These are phyloP conservation scores for Rosa lucieae DNA, from an alignment of 306 rosid species.

Conservation along the genomic window DNA sequence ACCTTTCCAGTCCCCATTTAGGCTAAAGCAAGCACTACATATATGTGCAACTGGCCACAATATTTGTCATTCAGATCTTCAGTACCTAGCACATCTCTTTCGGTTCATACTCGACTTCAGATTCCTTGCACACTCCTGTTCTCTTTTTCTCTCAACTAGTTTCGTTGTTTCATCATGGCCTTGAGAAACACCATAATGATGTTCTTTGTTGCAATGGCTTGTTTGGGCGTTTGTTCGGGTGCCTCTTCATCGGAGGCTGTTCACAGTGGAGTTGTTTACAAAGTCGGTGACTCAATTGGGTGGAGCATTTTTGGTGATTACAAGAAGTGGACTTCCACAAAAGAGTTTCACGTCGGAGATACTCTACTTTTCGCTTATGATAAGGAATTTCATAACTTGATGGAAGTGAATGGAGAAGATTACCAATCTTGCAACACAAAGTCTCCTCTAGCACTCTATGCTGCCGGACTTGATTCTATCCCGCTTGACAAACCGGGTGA, in stretches of 20 bases:
- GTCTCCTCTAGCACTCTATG: not conserved
- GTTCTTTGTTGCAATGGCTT: not conserved
- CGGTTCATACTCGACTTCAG: not conserved
- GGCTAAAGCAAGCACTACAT: not conserved
- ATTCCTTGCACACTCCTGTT: not conserved
- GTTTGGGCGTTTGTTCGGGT: not conserved
- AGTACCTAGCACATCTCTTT: not conserved
- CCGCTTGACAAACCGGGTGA: not conserved
- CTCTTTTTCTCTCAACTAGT: not conserved
- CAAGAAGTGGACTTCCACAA: not conserved
- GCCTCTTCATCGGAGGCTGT: not conserved
- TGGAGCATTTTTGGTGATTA: not conserved
- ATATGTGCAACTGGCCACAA: not conserved
- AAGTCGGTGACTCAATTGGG: not conserved
- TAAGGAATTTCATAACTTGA: not conserved
- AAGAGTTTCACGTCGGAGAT: not conserved
- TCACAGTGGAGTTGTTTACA: not conserved
- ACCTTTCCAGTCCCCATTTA: not conserved
- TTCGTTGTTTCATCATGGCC: not conserved
- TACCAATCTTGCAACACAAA: not conserved
- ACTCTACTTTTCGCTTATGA: not conserved
- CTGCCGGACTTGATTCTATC: not conserved
- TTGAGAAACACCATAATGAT: not conserved
- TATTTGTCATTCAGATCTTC: not conserved
- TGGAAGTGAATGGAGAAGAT: conserved; percentile 6